Conservation (phyloP, 768 basidiomycete species). For the Tylopilus vinaceipallidus region DNA sequence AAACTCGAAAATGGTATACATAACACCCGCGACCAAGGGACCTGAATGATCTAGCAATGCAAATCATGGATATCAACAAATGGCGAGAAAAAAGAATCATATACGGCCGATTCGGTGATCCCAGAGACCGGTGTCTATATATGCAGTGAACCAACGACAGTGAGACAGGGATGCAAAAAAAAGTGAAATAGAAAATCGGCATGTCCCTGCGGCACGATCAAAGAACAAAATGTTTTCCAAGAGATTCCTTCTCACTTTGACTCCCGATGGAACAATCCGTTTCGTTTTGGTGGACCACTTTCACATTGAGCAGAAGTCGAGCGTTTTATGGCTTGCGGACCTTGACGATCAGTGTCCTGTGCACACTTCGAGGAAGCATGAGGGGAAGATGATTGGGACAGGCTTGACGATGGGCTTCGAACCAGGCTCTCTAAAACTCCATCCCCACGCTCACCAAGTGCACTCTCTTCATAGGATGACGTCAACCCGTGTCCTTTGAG, state of each 20-base stretch:
- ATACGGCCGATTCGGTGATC: slow-evolving; percentile 4
- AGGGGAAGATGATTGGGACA: slow-evolving; percentile 7
- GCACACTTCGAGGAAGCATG: slow-evolving; percentile 5
- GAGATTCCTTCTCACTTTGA: slow-evolving; percentile 28
- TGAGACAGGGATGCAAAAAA: slow-evolving; percentile 3
- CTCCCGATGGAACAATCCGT: slow-evolving; percentile 30
- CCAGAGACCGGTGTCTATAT: slow-evolving; percentile 13
- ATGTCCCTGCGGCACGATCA: neutral
- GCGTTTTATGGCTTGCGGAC: slow-evolving; percentile 25
- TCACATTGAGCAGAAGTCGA: slow-evolving; percentile 29
- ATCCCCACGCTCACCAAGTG: slow-evolving; percentile 1
- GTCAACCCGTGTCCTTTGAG: slow-evolving; percentile 23
- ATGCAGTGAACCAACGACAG: slow-evolving; percentile 8
- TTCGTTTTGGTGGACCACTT: slow-evolving; percentile 25
- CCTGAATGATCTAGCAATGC: slow-evolving; percentile 25
- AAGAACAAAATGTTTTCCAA: slow-evolving; percentile 15
- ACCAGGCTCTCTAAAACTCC: slow-evolving; percentile 5
- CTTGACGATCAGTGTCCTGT: slow-evolving; percentile 18
- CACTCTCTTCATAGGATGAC: neutral
- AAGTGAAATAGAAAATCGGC: slow-evolving; percentile 4
- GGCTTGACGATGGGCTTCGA: slow-evolving; percentile 7
- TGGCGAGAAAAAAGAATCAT: neutral
- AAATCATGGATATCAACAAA: slow-evolving; percentile 24
- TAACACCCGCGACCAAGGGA: slow-evolving; percentile 7
- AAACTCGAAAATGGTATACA: slow-evolving; percentile 20